Conservation (phyloP, 2,329 filamentous ascomycete species). For the Colletotrichum costaricense region DNA sequence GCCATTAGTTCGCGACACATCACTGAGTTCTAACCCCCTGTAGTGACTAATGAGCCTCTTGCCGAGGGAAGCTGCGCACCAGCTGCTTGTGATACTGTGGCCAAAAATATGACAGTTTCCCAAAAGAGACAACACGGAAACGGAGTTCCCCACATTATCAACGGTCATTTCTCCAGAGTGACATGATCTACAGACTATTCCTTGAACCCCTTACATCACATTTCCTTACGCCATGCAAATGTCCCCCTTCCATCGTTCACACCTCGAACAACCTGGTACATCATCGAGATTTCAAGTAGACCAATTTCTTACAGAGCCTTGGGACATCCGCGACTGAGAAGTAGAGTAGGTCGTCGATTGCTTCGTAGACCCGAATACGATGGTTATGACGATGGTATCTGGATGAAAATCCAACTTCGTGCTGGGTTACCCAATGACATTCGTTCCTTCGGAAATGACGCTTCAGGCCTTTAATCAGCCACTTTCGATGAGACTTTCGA, state of each 20-base stretch:
- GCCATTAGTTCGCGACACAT: background rate
- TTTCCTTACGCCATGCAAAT: background rate
- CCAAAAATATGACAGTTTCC: background rate
- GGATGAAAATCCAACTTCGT: too few species aligned
- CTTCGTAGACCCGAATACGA: background rate
- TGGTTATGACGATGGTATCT: background rate
- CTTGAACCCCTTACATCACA: background rate
- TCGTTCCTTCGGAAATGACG: background rate
- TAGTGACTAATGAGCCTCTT: too few species aligned
- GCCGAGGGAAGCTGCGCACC: background rate
- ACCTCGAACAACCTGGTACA: background rate
- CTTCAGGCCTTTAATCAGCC: background rate
- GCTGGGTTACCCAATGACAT: background rate
- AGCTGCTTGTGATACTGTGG: background rate
- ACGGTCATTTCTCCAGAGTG: background rate
- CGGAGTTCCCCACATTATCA: background rate
- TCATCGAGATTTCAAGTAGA: background rate
- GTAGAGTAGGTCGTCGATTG: background rate
- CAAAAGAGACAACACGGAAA: background rate
- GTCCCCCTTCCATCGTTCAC: background rate
- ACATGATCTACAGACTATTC: background rate
- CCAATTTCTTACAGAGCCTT: rapidly evolving
- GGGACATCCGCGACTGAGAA: background rate
- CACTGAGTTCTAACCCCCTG: too few species aligned
- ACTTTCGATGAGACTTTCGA: too few species aligned